Evolutionary conservation across 306 rosid genomes (phyloP).

Genomic region (Herpetospermum pedunculosum): DNA sequence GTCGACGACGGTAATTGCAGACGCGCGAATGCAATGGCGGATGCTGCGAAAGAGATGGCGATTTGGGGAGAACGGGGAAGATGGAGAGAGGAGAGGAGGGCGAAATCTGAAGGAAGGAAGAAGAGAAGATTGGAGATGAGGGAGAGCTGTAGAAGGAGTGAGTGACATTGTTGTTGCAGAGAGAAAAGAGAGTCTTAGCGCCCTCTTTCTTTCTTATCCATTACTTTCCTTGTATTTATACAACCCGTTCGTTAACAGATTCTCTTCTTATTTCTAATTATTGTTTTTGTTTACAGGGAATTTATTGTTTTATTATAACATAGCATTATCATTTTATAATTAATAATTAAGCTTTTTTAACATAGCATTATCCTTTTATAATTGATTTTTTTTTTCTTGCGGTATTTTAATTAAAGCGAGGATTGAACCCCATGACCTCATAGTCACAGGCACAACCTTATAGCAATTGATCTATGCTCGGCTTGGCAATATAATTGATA

Average conservation of each 20-base stretch:
- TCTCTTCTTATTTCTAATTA: background rate
- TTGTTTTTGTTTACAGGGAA: too few species aligned
- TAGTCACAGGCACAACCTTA: too few species aligned
- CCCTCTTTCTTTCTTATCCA: conserved; percentile 7
- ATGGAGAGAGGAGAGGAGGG: conserved; percentile 17
- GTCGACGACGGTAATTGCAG: conserved; percentile 21
- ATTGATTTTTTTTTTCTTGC: too few species aligned
- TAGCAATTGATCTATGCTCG: too few species aligned
- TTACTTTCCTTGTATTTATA: background rate
- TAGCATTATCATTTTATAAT: too few species aligned
- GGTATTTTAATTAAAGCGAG: too few species aligned
- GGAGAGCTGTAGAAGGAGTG: conserved; percentile 5
- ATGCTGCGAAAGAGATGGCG: conserved; percentile 8
- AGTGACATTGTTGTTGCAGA: conserved; percentile 21
- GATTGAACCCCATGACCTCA: too few species aligned
- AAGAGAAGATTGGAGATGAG: conserved; percentile 21
- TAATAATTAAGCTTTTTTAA: too few species aligned
- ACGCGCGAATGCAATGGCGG: conserved; percentile 17
- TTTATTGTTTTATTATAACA: too few species aligned
- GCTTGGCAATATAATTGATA: too few species aligned
- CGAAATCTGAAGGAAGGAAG: conserved; percentile 14
- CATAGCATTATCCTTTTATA: too few species aligned
- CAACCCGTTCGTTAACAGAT: background rate
- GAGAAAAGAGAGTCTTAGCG: background rate
- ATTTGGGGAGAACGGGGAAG: conserved; percentile 7